phyloP scores from a whole-genome alignment of 2,329 filamentous ascomycete species.

The Paracoccidioides brasiliensis region DNA sequence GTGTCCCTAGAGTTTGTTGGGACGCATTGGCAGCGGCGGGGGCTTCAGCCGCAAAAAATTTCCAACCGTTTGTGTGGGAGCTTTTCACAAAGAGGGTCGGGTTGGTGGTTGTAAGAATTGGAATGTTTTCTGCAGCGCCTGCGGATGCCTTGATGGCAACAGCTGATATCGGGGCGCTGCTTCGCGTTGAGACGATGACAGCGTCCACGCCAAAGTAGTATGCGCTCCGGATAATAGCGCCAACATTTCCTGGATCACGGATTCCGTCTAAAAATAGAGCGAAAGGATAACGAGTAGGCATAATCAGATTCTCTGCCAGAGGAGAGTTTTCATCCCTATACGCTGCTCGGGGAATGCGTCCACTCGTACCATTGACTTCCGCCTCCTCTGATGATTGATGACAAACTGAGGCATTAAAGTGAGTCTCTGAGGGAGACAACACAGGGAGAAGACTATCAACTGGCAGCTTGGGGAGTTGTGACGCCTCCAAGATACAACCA shows the following conservation, averaged over 20 bases:
- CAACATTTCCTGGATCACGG: constrained; percentile 78
- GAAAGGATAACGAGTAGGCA: constrained; percentile 24
- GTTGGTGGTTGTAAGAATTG: constrained; percentile 56
- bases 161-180: constrained; percentile 60
- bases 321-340: background rate
- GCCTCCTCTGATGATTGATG: constrained; percentile 63
- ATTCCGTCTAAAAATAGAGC: constrained; percentile 34
- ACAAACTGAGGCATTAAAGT: constrained; percentile 48
- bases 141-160: constrained; percentile 77
- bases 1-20: constrained; percentile 24
- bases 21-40: constrained; percentile 20
- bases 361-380: constrained; percentile 54
- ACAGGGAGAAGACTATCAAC: constrained; percentile 45
- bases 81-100: constrained; percentile 55
- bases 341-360: constrained; percentile 31
- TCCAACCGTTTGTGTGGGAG: constrained; percentile 64
- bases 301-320: background rate
- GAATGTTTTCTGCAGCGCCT: constrained; percentile 71
- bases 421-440: constrained; percentile 31
- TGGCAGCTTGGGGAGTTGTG: constrained; percentile 62
- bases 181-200: constrained; percentile 60
- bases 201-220: constrained; percentile 85
- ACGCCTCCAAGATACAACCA: constrained; percentile 75
- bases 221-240: constrained; percentile 75
- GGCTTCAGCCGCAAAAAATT: constrained; percentile 60